Evolutionary conservation across 129 eudicot genomes (phyloP), one percentile per base, ranked within the genome.

Genomic region (Lactuca sativa): DNA sequence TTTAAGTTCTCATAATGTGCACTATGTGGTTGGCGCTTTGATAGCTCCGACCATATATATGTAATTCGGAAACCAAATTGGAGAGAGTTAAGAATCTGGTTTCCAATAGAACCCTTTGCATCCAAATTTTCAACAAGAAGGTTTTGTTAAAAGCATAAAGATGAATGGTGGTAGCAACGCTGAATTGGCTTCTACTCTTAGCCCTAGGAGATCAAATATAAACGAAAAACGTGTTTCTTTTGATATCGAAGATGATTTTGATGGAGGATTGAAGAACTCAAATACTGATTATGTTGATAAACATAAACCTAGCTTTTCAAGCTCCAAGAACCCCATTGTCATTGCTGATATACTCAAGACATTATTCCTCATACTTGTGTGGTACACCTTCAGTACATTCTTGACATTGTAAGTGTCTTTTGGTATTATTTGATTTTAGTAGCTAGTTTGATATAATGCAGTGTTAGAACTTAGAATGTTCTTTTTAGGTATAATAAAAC

Each of bases 311-410:
- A 61, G 55, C 47, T 56, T 16, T 48, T 48, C 33, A 66, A 73
- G 65, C 52, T 49, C 75, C 49, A 64, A 70, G 68, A 82, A 70
- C 56, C 58, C 74, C 18, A 5, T 89, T 61, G 75, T 92, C 11
- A 74, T 70, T 59, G 88, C 84, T 48, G 90, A 93, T 74, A 76
- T 93, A 82, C 84, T 93, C 66, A 93, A 90, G 71, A 93, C 99
- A 0, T 59, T 93, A 68, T 83, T 83, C 60, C 85, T 89, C 65
- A 78, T 93, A 59, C 88, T 90, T 54, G 92, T 93, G 33, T 93
- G 99, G 99, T 93, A 90, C 69, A 85, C 87, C 8, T 89, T 87
- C 87, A 93, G 99, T 73, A 81, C 87, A 67, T 89, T 87, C 40
- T 77, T 93, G 77, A 93, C 99, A 55, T 40, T 93, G 99, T 93